Evolutionary conservation across 202 grass and related monocot species (phyloP), one percentile per base, ranked within the genome.

Genomic region (Bolboschoenoplectus hybrid): DNA sequence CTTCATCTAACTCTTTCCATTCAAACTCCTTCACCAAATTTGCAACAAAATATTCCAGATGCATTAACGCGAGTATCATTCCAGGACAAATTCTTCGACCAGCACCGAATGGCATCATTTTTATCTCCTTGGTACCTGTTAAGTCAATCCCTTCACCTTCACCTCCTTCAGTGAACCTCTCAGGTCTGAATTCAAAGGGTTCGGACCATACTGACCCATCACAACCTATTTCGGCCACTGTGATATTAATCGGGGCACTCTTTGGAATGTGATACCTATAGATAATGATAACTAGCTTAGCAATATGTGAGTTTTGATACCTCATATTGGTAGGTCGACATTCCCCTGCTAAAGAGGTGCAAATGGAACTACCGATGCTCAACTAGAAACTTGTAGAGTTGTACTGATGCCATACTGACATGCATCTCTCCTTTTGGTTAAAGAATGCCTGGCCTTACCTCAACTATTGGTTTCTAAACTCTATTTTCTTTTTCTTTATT

Each of bases 91-190:
- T 65, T 80, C 94, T 85, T 75, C 94, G 57, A 0, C 94, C 92
- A 10, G 89, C 94, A 45, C 94, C 94, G 45, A 97, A 97, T 63
- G 94, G 94, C 89, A 97, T 97, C 94, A 97, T 97, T 87, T 87
- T 91, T 86, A 97, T 97, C 87, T 97, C 94, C 87, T 85, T 94
- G 86, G 45, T 89, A 3, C 92, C 89, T 0, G 94, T 92, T 34
- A 94, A 85, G 87, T 94, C 94, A 6, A 97, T 84, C 70, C 89
- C 92, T 40, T 92, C 89, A 11, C 87, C 94, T 52, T 94, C 89
- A 2, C 91, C 91, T 64, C 94, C 91, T 45, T 83, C 68, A 2
- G 91, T 26, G 87, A 97, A 94, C 55, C 92, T 76, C 61, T 97
- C 94, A 43, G 94, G 94, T 17, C 72, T 67, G 87, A 92, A 97